Evolutionary conservation across 208 protist species (phyloP).

Genomic region (Phytomonas sp.): DNA sequence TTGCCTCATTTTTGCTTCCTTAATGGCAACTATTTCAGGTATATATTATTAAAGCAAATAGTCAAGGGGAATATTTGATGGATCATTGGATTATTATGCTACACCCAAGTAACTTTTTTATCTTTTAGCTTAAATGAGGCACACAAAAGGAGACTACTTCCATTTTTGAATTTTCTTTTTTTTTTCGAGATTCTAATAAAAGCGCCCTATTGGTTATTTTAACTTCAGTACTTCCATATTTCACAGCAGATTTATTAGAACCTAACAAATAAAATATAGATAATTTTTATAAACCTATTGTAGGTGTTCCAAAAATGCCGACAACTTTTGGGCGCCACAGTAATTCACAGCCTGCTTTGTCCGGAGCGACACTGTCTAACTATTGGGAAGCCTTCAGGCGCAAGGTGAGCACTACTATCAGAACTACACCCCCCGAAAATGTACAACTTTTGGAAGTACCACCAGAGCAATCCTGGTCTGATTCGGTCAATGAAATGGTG

Average conservation of each 20-base stretch:
- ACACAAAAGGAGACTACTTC: neutral
- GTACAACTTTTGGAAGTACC: neutral
- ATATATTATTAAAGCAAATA: constrained; percentile 1
- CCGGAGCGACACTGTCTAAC: neutral
- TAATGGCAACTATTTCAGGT: neutral
- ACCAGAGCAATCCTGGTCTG: constrained; percentile 2
- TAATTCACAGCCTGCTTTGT: neutral
- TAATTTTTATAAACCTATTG: neutral
- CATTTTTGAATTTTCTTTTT: neutral
- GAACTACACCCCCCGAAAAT: neutral
- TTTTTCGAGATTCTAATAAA: neutral
- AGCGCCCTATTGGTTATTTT: neutral
- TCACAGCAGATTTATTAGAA: neutral
- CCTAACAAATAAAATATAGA: constrained; percentile 4
- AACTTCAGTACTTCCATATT: neutral
- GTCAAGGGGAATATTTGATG: neutral
- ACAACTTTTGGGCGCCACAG: neutral
- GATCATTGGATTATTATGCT: neutral
- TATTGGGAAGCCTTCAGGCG: neutral
- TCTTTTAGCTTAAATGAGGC: neutral
- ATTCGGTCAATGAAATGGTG: constrained; percentile 36
- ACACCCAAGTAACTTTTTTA: neutral
- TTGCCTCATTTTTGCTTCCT: neutral
- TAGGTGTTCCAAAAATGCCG: constrained; percentile 2
- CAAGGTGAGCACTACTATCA: neutral